Evolutionary conservation across 106 monocot genomes (phyloP).

Genomic region (Allium cepa): DNA sequence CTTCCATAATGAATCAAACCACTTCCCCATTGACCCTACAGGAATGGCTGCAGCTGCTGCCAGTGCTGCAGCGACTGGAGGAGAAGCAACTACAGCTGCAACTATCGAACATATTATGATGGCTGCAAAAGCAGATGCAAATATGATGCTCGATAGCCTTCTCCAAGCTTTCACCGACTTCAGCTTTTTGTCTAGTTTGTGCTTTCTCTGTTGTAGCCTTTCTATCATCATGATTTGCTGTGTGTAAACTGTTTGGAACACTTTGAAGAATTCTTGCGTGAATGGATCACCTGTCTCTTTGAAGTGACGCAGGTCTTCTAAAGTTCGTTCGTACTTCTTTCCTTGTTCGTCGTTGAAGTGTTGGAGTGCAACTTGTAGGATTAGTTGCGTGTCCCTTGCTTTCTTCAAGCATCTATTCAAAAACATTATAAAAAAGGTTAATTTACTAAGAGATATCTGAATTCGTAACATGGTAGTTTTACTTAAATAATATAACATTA

Average conservation of each 20-base stretch:
- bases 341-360: conserved; percentile 14
- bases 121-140: conserved; percentile 28
- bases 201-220: conserved; percentile 20
- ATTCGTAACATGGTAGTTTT: no score
- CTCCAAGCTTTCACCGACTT: conserved; percentile 35
- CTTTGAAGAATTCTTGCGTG: conserved; percentile 37
- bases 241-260: conserved; percentile 30
- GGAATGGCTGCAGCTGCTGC: conserved; percentile 36
- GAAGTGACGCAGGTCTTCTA: conserved; percentile 38
- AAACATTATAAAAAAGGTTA: no score
- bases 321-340: conserved; percentile 9
- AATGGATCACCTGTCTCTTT: conserved; percentile 35
- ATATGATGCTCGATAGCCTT: conserved; percentile 39
- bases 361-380: conserved; percentile 26
- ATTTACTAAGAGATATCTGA: no score
- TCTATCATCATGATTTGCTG: conserved; percentile 41
- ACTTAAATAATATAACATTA: no score
- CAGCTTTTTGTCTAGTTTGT: conserved; percentile 49
- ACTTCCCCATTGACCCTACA: conserved; percentile 40
- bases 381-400: conserved; percentile 28
- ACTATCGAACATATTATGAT: conserved; percentile 54
- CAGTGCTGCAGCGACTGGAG: conserved; percentile 45
- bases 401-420: conserved; percentile 17
- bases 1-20: conserved; percentile 54
- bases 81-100: conserved; percentile 36